These are phyloP conservation scores for Miamiensis avidus DNA, from an alignment of 169 alveolate species.

Conservation along the genomic window DNA sequence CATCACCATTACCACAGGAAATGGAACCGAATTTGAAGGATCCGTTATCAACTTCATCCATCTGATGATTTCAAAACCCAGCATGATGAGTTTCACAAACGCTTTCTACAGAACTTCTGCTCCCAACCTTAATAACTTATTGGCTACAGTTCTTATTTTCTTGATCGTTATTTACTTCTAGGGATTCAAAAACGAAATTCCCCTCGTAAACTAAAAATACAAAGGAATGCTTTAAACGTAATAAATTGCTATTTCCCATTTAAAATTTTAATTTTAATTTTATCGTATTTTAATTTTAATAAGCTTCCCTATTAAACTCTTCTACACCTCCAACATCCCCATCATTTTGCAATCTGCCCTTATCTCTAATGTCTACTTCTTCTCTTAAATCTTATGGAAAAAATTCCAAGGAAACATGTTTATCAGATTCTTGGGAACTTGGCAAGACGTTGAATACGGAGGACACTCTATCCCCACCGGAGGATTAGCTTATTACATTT, in stretches of 20 bases:
- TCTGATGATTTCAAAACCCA: constrained; percentile 38
- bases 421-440: constrained; percentile 54
- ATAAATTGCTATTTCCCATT: too few relatives aligned
- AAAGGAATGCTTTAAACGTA: constrained; percentile 25
- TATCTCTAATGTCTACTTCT: constrained; percentile 55
- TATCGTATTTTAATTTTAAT: not conserved
- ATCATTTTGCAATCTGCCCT: constrained; percentile 57
- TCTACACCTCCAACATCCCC: constrained; percentile 60
- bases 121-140: constrained; percentile 55
- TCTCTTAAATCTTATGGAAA: constrained; percentile 48
- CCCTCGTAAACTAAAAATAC: constrained; percentile 31
- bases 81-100: constrained; percentile 4
- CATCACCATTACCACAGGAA: constrained; percentile 53
- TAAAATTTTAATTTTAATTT: too few relatives aligned
- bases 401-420: constrained; percentile 46
- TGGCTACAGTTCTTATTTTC: constrained; percentile 50
- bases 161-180: constrained; percentile 55
- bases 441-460: constrained; percentile 53
- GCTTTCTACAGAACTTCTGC: constrained; percentile 56
- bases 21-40: constrained; percentile 64
- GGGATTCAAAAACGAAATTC: constrained; percentile 56
- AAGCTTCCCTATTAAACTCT: constrained; percentile 52
- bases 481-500: constrained; percentile 59
- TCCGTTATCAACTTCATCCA: constrained; percentile 55
- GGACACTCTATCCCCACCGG: constrained; percentile 57